Evolutionary conservation across 2,329 filamentous ascomycete species (phyloP), one percentile per base, ranked within the genome.

Genomic region (Pseudopithomyces maydicus): DNA sequence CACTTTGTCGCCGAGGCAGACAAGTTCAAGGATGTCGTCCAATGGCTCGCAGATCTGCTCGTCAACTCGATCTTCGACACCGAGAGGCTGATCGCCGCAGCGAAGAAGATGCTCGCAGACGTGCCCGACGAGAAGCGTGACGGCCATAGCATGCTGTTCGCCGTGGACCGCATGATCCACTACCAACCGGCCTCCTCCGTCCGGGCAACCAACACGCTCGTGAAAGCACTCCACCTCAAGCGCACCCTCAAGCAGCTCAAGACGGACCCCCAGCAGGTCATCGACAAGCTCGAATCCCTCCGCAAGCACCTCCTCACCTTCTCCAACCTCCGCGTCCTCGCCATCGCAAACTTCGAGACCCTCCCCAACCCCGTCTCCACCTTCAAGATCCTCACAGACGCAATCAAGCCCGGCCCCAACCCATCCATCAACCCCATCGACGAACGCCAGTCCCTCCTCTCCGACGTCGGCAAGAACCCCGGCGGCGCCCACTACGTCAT

Each of bases 71-170:
- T 97, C 50, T 97, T 98, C 69, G 94, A 98, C 68, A 83, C 88
- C 2, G 90, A 61, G 19, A 79, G 86, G 58, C 76, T 89, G 20
- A 81, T 82, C 50, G 81, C 85, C 1, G 84, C 85, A 38, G 81
- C 96, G 15, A 88, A 88, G 56, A 96, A 97, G 75, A 86, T 96
- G 44, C 82, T 97, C 17, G 92, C 93, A 2, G 94, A 98, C 67
- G 89, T 99, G 17, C 95, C 95, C 0, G 92, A 97, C 71, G 83
- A 88, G 51, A 99, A 98, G 81, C 90, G 95, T 41, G 91, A 90
- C 66, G 95, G 95, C 1, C 85, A 88, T 55, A 55, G 86, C 62
- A 89, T 89, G 86, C 77, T 83, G 26, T 80, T 78, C 45, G 81
- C 84, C 1, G 84, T 88, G 6, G 81, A 95, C 66, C 85, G 88